phyloP scores from a whole-genome alignment of 129 eudicot genomes.

The Dittrichia graveolens region DNA sequence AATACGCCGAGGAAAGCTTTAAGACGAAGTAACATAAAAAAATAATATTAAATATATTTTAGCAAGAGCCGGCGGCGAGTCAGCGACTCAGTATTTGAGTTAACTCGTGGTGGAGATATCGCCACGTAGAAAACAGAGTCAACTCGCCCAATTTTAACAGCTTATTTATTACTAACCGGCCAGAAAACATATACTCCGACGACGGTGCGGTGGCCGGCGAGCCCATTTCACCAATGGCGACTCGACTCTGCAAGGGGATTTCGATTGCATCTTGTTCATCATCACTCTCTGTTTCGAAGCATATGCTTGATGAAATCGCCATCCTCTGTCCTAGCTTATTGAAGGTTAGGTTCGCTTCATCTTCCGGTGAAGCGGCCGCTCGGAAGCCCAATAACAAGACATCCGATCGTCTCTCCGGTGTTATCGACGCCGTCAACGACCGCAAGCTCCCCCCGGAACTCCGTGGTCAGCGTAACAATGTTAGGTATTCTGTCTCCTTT shows the following conservation, averaged over 20 bases:
- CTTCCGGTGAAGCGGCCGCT: slow-evolving; percentile 22
- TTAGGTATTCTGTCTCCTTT: slow-evolving; percentile 45
- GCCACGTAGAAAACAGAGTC: slow-evolving; percentile 31
- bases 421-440: slow-evolving; percentile 83
- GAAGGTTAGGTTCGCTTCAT: slow-evolving; percentile 36
- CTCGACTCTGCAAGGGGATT: slow-evolving; percentile 25
- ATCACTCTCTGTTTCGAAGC: slow-evolving; percentile 10
- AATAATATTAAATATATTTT: too few relatives aligned
- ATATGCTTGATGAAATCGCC: neutral
- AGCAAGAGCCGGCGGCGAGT: too few relatives aligned
- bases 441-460: slow-evolving; percentile 90
- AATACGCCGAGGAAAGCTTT: too few relatives aligned
- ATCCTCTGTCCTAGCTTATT: slow-evolving; percentile 4
- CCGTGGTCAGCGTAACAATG: slow-evolving; percentile 86
- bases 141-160: slow-evolving; percentile 2
- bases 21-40: too few relatives aligned
- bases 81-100: neutral
- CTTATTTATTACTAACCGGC: neutral
- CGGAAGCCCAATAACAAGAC: slow-evolving; percentile 42
- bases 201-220: slow-evolving; percentile 9
- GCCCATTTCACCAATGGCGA: slow-evolving; percentile 33
- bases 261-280: slow-evolving; percentile 30
- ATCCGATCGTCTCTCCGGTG: slow-evolving; percentile 73
- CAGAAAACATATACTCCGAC: neutral
- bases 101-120: neutral